Conservation (phyloP, 108 stramenopile species). For the Cafeteria roenbergensis region DNA sequence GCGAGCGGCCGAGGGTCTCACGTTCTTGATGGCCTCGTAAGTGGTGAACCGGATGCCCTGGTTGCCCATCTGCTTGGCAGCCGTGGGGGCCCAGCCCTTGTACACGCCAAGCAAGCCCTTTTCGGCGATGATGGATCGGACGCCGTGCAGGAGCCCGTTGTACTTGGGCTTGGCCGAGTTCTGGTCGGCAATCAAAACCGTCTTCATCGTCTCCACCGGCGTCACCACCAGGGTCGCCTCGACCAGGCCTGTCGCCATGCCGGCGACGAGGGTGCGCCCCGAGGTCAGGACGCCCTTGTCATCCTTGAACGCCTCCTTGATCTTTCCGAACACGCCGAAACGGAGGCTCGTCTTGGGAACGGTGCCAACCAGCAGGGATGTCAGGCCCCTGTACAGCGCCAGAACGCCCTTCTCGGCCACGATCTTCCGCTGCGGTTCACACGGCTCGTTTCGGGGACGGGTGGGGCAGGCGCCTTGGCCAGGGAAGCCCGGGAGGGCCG, state of each 20-base stretch:
- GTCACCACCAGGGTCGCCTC: conserved; percentile 1
- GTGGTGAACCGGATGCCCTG: conserved; percentile 93
- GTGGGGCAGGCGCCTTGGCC: too few relatives aligned
- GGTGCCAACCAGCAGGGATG: conserved; percentile 2
- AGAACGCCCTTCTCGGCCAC: background rate
- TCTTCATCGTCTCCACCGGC: conserved; percentile 77
- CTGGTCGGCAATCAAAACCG: conserved; percentile 74
- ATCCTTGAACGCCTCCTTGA: conserved; percentile 6
- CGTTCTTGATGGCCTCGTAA: conserved; percentile 84
- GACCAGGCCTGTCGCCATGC: background rate
- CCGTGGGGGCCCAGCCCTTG: conserved; percentile 76
- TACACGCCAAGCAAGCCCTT: conserved; percentile 88
- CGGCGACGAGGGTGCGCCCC: background rate
- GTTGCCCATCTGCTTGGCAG: conserved; percentile 89
- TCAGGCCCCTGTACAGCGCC: conserved; percentile 2
- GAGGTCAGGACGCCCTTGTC: background rate
- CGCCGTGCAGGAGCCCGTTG: conserved; percentile 52
- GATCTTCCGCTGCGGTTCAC: background rate
- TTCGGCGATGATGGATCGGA: conserved; percentile 59
- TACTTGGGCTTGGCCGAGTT: conserved; percentile 46
- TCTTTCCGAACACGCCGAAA: background rate
- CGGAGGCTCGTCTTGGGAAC: conserved; percentile 8
- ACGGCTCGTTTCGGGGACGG: too few relatives aligned
- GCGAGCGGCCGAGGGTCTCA: conserved; percentile 45
- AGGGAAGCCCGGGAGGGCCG: too few relatives aligned